Percentiles rank a stretch among this genome's conserved stretches.
These are phyloP conservation scores for Boletus rex-veris DNA, from an alignment of 768 basidiomycete species.

Conservation along the genomic window DNA sequence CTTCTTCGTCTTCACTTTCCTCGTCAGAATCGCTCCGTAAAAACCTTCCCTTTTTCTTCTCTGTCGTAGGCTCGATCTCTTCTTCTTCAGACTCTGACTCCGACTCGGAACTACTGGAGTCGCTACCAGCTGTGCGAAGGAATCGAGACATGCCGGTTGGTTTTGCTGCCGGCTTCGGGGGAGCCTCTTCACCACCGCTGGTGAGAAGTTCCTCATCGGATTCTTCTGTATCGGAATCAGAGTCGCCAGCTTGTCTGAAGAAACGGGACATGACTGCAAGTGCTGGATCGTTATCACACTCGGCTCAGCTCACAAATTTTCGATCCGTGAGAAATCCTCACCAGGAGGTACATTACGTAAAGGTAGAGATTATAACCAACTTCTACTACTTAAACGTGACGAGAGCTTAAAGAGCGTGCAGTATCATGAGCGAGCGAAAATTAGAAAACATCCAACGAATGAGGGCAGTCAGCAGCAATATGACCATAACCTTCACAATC, in stretches of 20 bases:
- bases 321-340: constrained; percentile 17
- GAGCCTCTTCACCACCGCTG: constrained; percentile 63
- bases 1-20: constrained; percentile 66
- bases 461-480: constrained; percentile 71
- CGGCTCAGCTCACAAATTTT: constrained; percentile 15
- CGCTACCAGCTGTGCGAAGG: constrained; percentile 61
- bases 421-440: constrained; percentile 3
- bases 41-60: constrained; percentile 42
- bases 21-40: constrained; percentile 45
- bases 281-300: constrained; percentile 25
- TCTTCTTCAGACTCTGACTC: constrained; percentile 53
- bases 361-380: neutral
- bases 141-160: constrained; percentile 66
- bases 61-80: constrained; percentile 47
- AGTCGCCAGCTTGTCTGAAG: constrained; percentile 82
- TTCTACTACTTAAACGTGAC: no score
- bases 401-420: neutral
- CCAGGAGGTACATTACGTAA: constrained; percentile 16
- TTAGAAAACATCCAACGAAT: constrained; percentile 85
- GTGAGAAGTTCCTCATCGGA: constrained; percentile 75
- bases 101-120: constrained; percentile 49
- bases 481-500: constrained; percentile 86
- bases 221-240: constrained; percentile 68
- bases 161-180: constrained; percentile 35
- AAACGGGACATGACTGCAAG: constrained; percentile 71